Evolutionary conservation across 495 filamentous ascomycete genomes (phyloP), one percentile per base, ranked within the genome.

Genomic region (Penicillium lividum): DNA sequence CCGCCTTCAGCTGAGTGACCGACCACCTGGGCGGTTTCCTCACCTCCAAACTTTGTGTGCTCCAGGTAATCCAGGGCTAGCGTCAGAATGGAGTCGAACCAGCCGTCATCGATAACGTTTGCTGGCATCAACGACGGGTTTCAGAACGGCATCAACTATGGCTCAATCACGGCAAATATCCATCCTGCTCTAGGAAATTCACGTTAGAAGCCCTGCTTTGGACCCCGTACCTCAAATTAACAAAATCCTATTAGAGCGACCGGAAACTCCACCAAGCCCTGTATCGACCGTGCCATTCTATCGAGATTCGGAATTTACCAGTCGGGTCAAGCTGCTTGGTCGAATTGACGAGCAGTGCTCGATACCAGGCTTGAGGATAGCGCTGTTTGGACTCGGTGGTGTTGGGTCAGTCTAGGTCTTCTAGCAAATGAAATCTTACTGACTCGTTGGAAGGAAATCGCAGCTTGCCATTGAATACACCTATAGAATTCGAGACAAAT

Each of bases 381-480:
- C 42, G 4, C 25, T 59, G 7, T 31, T 54, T 0, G 57, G 51
- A 2, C 51, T 44, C 0, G 45, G 57, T 33, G 44, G 57, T 15
- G 36, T 59, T 22, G 57, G 57, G 51, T 54, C 18, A 51, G 57
- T 36, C 13, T 30, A 7, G 16, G 15, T 30, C 18, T 7, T 18
- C 27, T 15, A 22, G 11, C 1, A 42, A 46, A 13, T 49, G 11
- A 22, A 22, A 1, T 22, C 7, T 22, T 1, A 9, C 40, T 46
- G 28, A 51, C 28, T 51, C 27, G 11, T 18, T 36, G n/a, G 13
- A 28, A 76, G 73, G 8, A 77, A 76, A 58, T 64, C 75, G 9
- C 70, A 72, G 44, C 62, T 77, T 34, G 74, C 74, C n/a, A 73
- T 78, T 48, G 68, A 80, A 64, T 70, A 75, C 48, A 46, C 57